These are phyloP conservation scores for Martiniozyma asiatica DNA, from an alignment of 1,139 yeast genomes.

Conservation along the genomic window DNA sequence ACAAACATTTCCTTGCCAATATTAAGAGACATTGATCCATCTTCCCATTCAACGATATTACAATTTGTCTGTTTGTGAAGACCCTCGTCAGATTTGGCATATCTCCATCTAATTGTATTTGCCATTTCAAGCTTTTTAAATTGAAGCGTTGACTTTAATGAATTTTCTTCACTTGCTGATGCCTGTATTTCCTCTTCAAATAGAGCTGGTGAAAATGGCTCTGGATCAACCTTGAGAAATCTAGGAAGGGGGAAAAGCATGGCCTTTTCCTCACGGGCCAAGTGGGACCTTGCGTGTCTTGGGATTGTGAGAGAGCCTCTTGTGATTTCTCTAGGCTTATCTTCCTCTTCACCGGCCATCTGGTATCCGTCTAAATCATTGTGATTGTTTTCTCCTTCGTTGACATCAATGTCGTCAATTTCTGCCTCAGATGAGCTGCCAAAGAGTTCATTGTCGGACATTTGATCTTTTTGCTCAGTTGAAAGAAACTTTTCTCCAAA, in stretches of 20 bases:
- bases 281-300: slow-evolving; percentile 52
- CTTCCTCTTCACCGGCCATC: slow-evolving; percentile 26
- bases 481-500: too few species aligned
- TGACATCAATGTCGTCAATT: slow-evolving; percentile 7
- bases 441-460: too few species aligned
- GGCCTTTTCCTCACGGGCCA: slow-evolving; percentile 33
- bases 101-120: slow-evolving; percentile 89
- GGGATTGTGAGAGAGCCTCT: slow-evolving; percentile 64
- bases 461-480: too few species aligned
- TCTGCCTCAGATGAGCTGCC: slow-evolving; percentile 5
- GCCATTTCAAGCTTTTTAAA: slow-evolving; percentile 35
- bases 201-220: slow-evolving; percentile 71
- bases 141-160: slow-evolving; percentile 37
- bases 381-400: slow-evolving; percentile 18
- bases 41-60: slow-evolving; percentile 87
- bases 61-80: slow-evolving; percentile 80
- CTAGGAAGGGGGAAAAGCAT: slow-evolving; percentile 67
- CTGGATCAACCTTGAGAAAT: slow-evolving; percentile 70
- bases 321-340: slow-evolving; percentile 33
- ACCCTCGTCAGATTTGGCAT: slow-evolving; percentile 52
- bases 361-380: slow-evolving; percentile 26
- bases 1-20: slow-evolving; percentile 85
- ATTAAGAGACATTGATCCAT: slow-evolving; percentile 76
- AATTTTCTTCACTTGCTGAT: slow-evolving; percentile 7
- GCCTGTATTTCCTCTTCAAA: slow-evolving; percentile 31